Percentiles rank a stretch among this genome's conserved stretches.
Conservation (phyloP, 2,329 filamentous ascomycete genomes). For the Penicillium sp. region DNA sequence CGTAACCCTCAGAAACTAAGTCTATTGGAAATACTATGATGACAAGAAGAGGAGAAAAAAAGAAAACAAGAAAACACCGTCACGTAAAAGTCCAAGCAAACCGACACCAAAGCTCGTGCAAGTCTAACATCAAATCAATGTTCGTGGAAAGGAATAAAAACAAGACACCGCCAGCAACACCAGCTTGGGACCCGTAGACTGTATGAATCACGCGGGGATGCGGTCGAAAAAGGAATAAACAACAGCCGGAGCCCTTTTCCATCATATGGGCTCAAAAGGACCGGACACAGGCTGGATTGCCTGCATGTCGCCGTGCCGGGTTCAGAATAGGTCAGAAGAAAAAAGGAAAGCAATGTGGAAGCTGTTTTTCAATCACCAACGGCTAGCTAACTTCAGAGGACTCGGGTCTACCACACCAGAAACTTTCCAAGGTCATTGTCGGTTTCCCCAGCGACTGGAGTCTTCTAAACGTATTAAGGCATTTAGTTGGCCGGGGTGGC, state of each 20-base stretch:
- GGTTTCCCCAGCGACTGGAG: background rate
- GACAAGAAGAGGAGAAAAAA: constrained; percentile 13
- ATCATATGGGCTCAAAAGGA: constrained; percentile 15
- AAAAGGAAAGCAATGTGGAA: background rate
- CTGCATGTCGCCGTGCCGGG: constrained; percentile 35
- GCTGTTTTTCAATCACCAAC: background rate
- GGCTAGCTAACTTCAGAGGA: background rate
- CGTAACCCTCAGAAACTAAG: constrained; percentile 12
- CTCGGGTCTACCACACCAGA: background rate
- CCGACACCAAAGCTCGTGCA: constrained; percentile 28
- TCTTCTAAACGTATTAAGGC: background rate
- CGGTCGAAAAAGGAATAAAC: constrained; percentile 13
- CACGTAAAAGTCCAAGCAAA: constrained; percentile 14
- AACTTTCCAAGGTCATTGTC: background rate
- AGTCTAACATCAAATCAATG: constrained; percentile 24
- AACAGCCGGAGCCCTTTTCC: constrained; percentile 12
- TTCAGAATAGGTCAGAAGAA: constrained; percentile 5
- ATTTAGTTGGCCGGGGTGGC: constrained; percentile 34
- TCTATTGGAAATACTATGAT: constrained; percentile 25
- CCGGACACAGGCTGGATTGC: constrained; percentile 32
- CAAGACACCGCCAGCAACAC: constrained; percentile 14
- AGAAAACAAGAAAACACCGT: constrained; percentile 7
- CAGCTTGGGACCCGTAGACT: background rate
- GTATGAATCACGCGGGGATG: constrained; percentile 12
- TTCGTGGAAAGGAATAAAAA: constrained; percentile 14